Conservation (phyloP, 345 rosid species). For the Eucalyptus cloeziana region DNA sequence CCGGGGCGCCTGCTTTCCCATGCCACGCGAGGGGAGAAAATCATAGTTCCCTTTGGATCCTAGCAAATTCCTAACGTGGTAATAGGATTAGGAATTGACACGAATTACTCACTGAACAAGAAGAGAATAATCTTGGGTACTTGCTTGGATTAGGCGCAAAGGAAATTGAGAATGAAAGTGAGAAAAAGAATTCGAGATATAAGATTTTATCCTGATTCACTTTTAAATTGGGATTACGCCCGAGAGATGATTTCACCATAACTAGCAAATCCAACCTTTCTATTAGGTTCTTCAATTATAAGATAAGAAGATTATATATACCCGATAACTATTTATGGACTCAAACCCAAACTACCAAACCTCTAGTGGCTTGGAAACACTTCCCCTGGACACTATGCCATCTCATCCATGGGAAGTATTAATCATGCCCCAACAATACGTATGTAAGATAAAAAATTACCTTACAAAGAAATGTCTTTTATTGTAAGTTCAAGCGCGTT, state of each 20-base stretch:
- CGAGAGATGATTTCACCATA: no score
- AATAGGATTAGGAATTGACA: not conserved
- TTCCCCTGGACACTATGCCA: rapidly evolving
- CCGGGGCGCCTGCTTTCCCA: not conserved
- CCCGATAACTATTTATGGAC: no score
- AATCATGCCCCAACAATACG: not conserved
- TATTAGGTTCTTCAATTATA: not conserved
- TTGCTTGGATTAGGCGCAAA: not conserved
- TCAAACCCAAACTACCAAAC: not conserved
- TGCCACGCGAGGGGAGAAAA: not conserved
- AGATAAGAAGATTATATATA: not conserved
- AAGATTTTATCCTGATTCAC: no score
- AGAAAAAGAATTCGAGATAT: not conserved
- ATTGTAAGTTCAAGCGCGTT: not conserved
- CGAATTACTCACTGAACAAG: not conserved
- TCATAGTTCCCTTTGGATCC: not conserved
- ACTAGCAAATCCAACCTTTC: no score
- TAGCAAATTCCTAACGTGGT: not conserved
- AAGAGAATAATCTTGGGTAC: not conserved
- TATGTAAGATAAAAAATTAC: not conserved
- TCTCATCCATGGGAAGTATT: rapidly evolving
- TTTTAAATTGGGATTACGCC: no score
- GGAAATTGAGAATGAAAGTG: not conserved
- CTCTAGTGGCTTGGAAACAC: not conserved
- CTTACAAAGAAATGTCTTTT: not conserved